Conservation (phyloP, 2,329 filamentous ascomycete species). For the Aspergillus hortae region DNA sequence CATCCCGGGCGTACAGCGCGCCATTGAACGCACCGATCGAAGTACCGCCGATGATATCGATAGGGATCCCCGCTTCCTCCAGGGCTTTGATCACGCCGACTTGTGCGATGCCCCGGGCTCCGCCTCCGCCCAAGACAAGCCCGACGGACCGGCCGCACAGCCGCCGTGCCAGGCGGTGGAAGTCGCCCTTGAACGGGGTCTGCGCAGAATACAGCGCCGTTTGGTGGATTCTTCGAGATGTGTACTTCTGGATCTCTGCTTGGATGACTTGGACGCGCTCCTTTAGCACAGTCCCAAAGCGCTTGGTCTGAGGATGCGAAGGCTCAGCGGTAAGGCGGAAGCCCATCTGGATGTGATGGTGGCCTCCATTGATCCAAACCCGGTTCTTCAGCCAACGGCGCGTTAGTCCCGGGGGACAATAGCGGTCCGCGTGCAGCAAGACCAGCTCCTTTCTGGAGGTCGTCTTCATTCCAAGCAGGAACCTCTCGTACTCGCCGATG, state of each 20-base stretch:
- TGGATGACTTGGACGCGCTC: slow-evolving; percentile 91
- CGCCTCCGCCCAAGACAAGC: slow-evolving; percentile 88
- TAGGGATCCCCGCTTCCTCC: slow-evolving; percentile 93
- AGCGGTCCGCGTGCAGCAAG: slow-evolving; percentile 82
- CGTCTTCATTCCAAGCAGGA: slow-evolving; percentile 94
- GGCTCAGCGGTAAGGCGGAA: slow-evolving; percentile 75
- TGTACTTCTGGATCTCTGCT: slow-evolving; percentile 97
- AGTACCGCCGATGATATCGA: slow-evolving; percentile 91
- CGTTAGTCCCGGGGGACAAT: slow-evolving; percentile 78
- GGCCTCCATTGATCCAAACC: slow-evolving; percentile 96
- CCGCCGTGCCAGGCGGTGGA: slow-evolving; percentile 84
- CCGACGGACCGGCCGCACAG: slow-evolving; percentile 94
- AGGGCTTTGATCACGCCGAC: slow-evolving; percentile 91
- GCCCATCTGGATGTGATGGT: slow-evolving; percentile 96
- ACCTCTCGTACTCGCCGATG: slow-evolving; percentile 94
- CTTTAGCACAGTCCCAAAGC: slow-evolving; percentile 81
- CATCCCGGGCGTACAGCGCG: slow-evolving; percentile 90
- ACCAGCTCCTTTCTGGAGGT: slow-evolving; percentile 92
- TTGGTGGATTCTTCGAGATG: slow-evolving; percentile 84
- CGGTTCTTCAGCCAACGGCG: slow-evolving; percentile 87
- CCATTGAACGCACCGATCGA: slow-evolving; percentile 96
- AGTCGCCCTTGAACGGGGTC: slow-evolving; percentile 92
- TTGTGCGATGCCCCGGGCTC: slow-evolving; percentile 86
- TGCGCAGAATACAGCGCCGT: slow-evolving; percentile 86
- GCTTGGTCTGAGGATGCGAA: slow-evolving; percentile 69